Evolutionary conservation across 192 early-diverging fungal species (phyloP), one percentile per base, ranked within the genome.

Genomic region (Coemansia sp.): DNA sequence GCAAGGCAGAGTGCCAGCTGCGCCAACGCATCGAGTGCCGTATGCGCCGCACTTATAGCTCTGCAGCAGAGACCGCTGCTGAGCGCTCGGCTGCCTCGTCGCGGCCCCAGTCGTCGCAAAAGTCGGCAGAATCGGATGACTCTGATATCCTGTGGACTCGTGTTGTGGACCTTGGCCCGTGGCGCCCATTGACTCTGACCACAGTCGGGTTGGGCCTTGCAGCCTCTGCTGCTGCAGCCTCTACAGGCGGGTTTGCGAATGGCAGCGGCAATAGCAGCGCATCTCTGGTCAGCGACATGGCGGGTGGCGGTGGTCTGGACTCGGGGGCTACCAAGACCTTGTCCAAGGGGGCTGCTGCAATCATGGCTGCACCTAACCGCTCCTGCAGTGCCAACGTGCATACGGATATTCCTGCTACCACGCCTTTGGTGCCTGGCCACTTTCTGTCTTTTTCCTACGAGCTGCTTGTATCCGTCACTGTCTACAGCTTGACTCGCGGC

Each of bases 371-470:
- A 1, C 51, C 51, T 14, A 55, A 66, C 48, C 72, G 73, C 28
- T 60, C 70, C 42, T 81, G 73, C 70, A 74, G 69, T 42, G 78
- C 78, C 31, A 76, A 76, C 56, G 63, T 81, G 53, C 78, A 81
- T 51, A 72, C 70, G 33, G 59, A 71, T 45, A 65, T 81, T 10
- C 78, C 78, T 1, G 26, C 23, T 1, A 57, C 62, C 8, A 70
- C 73, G 42, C 63, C 70, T n/a, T 36, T 72, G 46, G 58, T 81
- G 2, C 62, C 78, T 5, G 72, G 73, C 9, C 73, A 76, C 38
- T 81, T 75, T 33, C 56, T 81, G 63, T 45, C 67, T n/a, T 81
- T 81, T 62, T 73, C 78, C 3, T 81, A 81, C 68, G 78, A 81
- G 59, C 66, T 81, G 8, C 67, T 72, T 11, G 56, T 81, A 56